These are phyloP conservation scores for Camelina sativa DNA, from an alignment of 345 rosid species.

Conservation along the genomic window DNA sequence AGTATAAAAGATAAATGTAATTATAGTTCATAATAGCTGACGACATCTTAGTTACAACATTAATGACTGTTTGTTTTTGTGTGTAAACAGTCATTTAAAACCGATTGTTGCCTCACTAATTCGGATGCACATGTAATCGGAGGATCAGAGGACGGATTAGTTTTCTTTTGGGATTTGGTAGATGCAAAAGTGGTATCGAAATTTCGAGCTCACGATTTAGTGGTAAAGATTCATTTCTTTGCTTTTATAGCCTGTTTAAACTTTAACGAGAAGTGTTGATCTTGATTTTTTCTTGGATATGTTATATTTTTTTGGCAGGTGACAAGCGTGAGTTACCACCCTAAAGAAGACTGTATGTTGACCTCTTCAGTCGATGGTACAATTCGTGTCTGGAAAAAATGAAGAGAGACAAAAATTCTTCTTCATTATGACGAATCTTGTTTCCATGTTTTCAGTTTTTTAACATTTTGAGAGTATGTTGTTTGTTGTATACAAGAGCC, in stretches of 20 bases:
- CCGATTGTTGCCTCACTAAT: slow-evolving; percentile 92
- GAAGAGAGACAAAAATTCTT: slow-evolving; percentile 36
- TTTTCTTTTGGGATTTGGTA: slow-evolving; percentile 96
- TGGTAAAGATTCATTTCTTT: slow-evolving; percentile 54
- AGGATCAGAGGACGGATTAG: slow-evolving; percentile 95
- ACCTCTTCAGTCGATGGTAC: slow-evolving; percentile 91
- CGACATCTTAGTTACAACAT: not conserved
- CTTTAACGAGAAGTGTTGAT: not conserved
- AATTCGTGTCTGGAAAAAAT: slow-evolving; percentile 80
- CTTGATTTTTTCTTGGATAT: not conserved
- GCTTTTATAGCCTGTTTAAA: not conserved
- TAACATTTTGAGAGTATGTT: too few relatives aligned
- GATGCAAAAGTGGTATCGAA: slow-evolving; percentile 81
- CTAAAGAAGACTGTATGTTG: slow-evolving; percentile 78
- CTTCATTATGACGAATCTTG: not conserved
- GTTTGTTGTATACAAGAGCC: not conserved
- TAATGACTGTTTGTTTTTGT: slow-evolving; percentile 18
- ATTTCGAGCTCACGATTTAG: slow-evolving; percentile 82
- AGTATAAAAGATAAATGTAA: slow-evolving; percentile 2
- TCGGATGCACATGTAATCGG: slow-evolving; percentile 83
- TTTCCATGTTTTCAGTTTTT: not conserved
- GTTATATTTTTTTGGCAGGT: slow-evolving; percentile 55
- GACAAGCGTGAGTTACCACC: slow-evolving; percentile 94
- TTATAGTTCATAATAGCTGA: not conserved
- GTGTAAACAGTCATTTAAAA: slow-evolving; percentile 76